Evolutionary conservation across 305 asterid genomes (phyloP).

Genomic region (Fraxinus velutina): DNA sequence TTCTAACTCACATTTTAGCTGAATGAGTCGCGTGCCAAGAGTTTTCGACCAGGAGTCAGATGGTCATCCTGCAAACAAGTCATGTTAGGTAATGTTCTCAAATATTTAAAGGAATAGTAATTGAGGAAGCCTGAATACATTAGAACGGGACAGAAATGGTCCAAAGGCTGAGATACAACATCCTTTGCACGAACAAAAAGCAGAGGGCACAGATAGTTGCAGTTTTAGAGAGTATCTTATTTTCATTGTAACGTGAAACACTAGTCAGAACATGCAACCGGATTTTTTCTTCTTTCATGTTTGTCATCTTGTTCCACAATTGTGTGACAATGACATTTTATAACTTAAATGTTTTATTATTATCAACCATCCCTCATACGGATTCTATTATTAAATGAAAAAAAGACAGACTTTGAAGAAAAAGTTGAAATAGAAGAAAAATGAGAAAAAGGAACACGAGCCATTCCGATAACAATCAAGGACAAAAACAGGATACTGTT

Average conservation of each 20-base stretch:
- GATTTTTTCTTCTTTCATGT: background rate
- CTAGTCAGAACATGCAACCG: background rate
- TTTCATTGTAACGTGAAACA: background rate
- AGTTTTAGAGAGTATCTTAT: background rate
- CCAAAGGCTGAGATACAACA: background rate
- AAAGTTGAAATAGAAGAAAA: slow-evolving; percentile 1
- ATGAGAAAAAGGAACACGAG: background rate
- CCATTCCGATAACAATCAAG: background rate
- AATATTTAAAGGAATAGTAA: slow-evolving; percentile 7
- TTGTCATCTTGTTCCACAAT: slow-evolving; percentile 10
- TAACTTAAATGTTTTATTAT: background rate
- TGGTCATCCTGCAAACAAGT: slow-evolving; percentile 75
- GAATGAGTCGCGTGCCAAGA: slow-evolving; percentile 71
- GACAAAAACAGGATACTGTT: background rate
- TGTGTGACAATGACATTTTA: background rate
- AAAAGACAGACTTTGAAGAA: background rate
- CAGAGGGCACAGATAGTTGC: background rate
- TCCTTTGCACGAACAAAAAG: background rate
- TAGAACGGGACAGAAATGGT: background rate
- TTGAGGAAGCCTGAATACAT: background rate
- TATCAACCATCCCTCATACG: background rate
- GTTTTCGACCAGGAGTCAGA: slow-evolving; percentile 59
- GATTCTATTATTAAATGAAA: background rate
- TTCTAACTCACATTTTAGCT: slow-evolving; percentile 70
- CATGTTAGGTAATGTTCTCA: slow-evolving; percentile 22